Evolutionary conservation across 148 eudicot species (phyloP).

Genomic region (Fagopyrum homotropicum): DNA sequence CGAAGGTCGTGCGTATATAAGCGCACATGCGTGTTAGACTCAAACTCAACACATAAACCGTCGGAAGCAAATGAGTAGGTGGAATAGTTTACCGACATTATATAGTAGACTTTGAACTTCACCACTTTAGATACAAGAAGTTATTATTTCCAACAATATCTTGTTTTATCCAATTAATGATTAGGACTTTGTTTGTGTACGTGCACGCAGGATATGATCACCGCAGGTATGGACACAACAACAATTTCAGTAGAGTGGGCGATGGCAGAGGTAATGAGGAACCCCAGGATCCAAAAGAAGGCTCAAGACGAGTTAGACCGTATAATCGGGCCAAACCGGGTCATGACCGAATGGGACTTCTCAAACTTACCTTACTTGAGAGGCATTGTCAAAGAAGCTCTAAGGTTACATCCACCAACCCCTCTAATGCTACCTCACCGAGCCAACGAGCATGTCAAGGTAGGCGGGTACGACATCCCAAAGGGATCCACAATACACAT

Average conservation of each 20-base stretch:
- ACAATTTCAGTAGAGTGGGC: slow-evolving; percentile 27
- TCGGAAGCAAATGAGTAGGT: no score
- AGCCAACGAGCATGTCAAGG: slow-evolving; percentile 25
- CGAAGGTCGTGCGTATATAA: no score
- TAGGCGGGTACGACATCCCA: slow-evolving; percentile 28
- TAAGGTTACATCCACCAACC: slow-evolving; percentile 30
- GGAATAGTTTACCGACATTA: no score
- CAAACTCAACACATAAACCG: no score
- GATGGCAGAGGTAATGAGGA: slow-evolving; percentile 25
- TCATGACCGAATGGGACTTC: slow-evolving; percentile 32
- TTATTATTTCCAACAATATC: no score
- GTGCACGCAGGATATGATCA: slow-evolving; percentile 23
- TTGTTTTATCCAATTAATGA: no score
- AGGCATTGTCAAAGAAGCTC: slow-evolving; percentile 27
- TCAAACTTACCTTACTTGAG: slow-evolving; percentile 31
- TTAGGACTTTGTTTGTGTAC: no score
- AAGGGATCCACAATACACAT: slow-evolving; percentile 23
- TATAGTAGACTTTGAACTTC: no score
- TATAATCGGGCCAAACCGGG: slow-evolving; percentile 16
- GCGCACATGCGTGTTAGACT: no score
- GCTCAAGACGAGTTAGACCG: slow-evolving; percentile 30
- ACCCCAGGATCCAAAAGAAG: slow-evolving; percentile 29
- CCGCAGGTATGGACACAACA: slow-evolving; percentile 22
- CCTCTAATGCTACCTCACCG: slow-evolving; percentile 27
- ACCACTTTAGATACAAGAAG: no score